phyloP scores from a whole-genome alignment of 768 basidiomycete species.

The Macrolepiota fuliginosa region DNA sequence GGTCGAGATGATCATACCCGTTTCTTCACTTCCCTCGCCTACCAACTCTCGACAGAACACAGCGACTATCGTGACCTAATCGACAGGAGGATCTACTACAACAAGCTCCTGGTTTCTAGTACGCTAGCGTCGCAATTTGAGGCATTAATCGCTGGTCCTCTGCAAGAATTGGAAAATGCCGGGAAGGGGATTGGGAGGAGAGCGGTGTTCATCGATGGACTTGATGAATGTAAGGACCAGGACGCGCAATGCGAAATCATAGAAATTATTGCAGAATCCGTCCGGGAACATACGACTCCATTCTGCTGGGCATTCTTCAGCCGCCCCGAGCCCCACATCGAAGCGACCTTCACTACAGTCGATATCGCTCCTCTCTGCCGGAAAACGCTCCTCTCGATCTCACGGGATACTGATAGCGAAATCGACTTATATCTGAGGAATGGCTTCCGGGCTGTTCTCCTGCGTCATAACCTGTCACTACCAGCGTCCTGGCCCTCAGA shows the following conservation, averaged over 20 bases:
- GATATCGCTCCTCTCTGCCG: background rate
- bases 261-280: background rate
- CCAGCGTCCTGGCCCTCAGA: background rate
- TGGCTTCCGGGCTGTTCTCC: background rate
- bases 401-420: background rate
- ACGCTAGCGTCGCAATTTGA: background rate
- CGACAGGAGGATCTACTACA: background rate
- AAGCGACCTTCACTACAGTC: background rate
- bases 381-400: background rate
- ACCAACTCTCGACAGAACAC: conserved; percentile 2
- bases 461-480: background rate
- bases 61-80: background rate
- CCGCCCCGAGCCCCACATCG: background rate
- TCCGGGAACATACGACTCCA: background rate
- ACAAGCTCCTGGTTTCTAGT: background rate
- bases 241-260: background rate
- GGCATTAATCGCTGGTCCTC: background rate
- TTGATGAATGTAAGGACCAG: background rate
- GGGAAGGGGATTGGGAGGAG: background rate
- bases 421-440: background rate
- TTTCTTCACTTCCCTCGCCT: conserved; percentile 8
- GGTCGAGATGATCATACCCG: background rate
- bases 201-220: background rate
- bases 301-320: conserved; percentile 7
- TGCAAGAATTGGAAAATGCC: background rate